Conservation (phyloP, 805 yeast genomes). For the Kodamaea sagamina region DNA sequence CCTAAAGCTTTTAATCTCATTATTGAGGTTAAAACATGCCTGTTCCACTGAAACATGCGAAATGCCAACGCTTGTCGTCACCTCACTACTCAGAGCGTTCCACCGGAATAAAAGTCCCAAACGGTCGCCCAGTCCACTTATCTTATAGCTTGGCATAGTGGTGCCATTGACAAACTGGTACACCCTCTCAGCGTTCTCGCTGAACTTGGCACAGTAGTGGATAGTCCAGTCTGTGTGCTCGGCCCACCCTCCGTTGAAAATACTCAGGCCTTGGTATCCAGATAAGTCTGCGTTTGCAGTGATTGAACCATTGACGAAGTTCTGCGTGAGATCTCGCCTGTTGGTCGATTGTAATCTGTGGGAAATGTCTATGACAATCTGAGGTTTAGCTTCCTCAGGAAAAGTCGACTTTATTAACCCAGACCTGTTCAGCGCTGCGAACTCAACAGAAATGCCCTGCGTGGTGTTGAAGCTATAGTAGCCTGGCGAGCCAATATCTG, state of each 20-base stretch:
- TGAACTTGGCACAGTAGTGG: slow-evolving; percentile 32
- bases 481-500: slow-evolving; percentile 28
- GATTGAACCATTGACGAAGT: slow-evolving; percentile 27
- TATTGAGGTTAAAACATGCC: slow-evolving; percentile 26
- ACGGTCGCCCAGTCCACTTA: neutral
- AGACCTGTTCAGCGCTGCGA: slow-evolving; percentile 28
- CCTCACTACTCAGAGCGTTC: slow-evolving; percentile 7
- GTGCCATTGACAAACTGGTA: neutral
- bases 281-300: slow-evolving; percentile 16
- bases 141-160: neutral
- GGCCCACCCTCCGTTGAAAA: slow-evolving; percentile 36
- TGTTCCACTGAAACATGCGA: slow-evolving; percentile 30
- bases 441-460: slow-evolving; percentile 24
- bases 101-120: slow-evolving; percentile 23
- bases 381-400: slow-evolving; percentile 13
- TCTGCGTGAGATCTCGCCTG: slow-evolving; percentile 36
- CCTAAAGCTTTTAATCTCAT: slow-evolving; percentile 21
- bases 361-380: slow-evolving; percentile 29
- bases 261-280: slow-evolving; percentile 27
- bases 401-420: slow-evolving; percentile 29
- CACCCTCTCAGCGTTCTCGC: slow-evolving; percentile 17
- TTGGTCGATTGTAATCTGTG: slow-evolving; percentile 29
- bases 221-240: slow-evolving; percentile 29
- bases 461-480: slow-evolving; percentile 24
- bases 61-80: slow-evolving; percentile 28